Percentiles rank a stretch among this genome's conserved stretches.
phyloP scores from a whole-genome alignment of 208 protist species.

The Herpetomonas samuelpessoai region DNA sequence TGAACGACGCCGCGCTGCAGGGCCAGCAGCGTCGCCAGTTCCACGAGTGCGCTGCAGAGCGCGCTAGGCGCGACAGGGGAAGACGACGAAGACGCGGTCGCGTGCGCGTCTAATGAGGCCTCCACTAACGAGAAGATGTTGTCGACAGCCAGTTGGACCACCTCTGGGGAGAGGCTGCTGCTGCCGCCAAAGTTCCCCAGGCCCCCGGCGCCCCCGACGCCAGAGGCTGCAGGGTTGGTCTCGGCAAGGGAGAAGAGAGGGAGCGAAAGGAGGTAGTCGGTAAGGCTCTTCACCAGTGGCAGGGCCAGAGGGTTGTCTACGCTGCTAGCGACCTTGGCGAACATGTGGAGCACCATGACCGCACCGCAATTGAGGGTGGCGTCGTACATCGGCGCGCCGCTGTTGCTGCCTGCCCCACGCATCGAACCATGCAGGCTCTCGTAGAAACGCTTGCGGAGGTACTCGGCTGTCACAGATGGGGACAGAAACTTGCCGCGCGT shows the following conservation, averaged over 20 bases:
- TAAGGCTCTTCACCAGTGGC: slow-evolving; percentile 61
- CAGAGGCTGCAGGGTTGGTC: background rate
- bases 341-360: slow-evolving; percentile 76
- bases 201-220: slow-evolving; percentile 1
- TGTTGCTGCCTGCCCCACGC: slow-evolving; percentile 5
- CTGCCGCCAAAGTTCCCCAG: slow-evolving; percentile 9
- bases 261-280: slow-evolving; percentile 68
- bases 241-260: slow-evolving; percentile 70
- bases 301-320: slow-evolving; percentile 31
- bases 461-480: slow-evolving; percentile 62
- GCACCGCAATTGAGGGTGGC: slow-evolving; percentile 78
- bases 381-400: slow-evolving; percentile 26
- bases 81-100: background rate
- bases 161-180: slow-evolving; percentile 40
- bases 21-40: slow-evolving; percentile 66
- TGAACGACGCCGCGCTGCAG: slow-evolving; percentile 74
- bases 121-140: slow-evolving; percentile 55
- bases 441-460: slow-evolving; percentile 53
- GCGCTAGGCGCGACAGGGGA: slow-evolving; percentile 1
- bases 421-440: slow-evolving; percentile 13
- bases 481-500: slow-evolving; percentile 37
- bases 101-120: background rate
- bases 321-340: slow-evolving; percentile 30
- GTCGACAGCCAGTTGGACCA: slow-evolving; percentile 56
- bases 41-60: slow-evolving; percentile 34